These are phyloP conservation scores for Paecilomyces sp. DNA, from an alignment of 2,329 filamentous ascomycete genomes.

Conservation along the genomic window DNA sequence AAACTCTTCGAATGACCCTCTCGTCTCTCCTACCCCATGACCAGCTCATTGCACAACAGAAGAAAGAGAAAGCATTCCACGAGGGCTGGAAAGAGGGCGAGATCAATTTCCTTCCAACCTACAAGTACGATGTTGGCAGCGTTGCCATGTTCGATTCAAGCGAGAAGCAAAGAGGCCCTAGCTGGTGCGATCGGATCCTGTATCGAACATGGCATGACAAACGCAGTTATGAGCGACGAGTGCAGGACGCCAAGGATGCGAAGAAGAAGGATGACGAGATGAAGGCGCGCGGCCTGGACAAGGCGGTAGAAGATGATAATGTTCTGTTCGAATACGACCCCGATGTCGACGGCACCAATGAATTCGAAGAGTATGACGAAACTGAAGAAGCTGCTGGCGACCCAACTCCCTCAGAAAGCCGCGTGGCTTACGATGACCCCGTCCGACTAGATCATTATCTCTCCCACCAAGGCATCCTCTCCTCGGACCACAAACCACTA, in stretches of 20 bases:
- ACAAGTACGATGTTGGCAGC: constrained; percentile 96
- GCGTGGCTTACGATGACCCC: constrained; percentile 38
- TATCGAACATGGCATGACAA: constrained; percentile 71
- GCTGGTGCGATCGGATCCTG: constrained; percentile 94
- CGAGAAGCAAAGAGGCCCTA: constrained; percentile 85
- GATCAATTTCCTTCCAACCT: constrained; percentile 85
- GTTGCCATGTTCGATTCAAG: constrained; percentile 89
- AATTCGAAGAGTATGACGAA: constrained; percentile 47
- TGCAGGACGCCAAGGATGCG: constrained; percentile 58
- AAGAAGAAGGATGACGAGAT: constrained; percentile 75
- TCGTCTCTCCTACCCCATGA: constrained; percentile 84
- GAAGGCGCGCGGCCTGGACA: constrained; percentile 68
- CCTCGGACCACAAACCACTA: constrained; percentile 93
- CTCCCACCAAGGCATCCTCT: constrained; percentile 81
- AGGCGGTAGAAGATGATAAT: constrained; percentile 67
- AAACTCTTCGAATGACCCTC: constrained; percentile 81
- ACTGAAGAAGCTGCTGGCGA: constrained; percentile 47
- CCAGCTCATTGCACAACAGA: constrained; percentile 70
- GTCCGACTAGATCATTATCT: constrained; percentile 63
- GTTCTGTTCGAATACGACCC: constrained; percentile 89
- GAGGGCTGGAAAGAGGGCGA: constrained; percentile 88
- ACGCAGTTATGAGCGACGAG: constrained; percentile 56
- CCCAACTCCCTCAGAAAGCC: constrained; percentile 14
- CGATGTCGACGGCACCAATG: constrained; percentile 60
- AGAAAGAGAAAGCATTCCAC: constrained; percentile 70